Base-by-base conservation (phyloP, 1,139 yeast species). In the Candida sanyaensis region DNA sequence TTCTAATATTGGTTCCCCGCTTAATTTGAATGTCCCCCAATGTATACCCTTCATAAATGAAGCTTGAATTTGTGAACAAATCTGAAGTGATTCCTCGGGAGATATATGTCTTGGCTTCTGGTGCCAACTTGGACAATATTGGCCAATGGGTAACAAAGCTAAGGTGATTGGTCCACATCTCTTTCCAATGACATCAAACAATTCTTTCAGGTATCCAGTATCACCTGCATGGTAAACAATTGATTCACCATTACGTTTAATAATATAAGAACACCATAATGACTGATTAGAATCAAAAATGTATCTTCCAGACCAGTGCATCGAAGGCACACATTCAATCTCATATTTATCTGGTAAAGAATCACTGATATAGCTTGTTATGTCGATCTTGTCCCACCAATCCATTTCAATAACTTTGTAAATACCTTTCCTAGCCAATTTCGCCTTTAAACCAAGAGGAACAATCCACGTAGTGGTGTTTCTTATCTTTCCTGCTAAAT, bases 301-400 rank as follows among this genome's bases (percentile, higher is more conserved):
- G 42, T 80, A 79, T 39, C 97, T 68, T 0, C 97, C 98, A 1
- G 96, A 88, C 98, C 98, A 92, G 66, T 92, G 98, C 97, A 92
- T 92, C 0, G 97, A 90, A 0, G 98, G 98, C 0, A 95, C 80
- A 65, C 97, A 89, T 1, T 89, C 91, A 30, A 92, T 72, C 55
- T 88, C 92, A 71, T 87, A 90, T 23, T 77, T 71, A 49, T 81
- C 85, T 1, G 71, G 67, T 6, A 73, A 61, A 13, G 56, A 57
- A 41, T 65, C 59, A n/a, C 59, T 56, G 43, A 69, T 62, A 51
- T 58, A 67, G 7, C 64, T 60, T 13, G 68, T 69, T 42, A 86
- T 60, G 6, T 78, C 71, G 3, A 79, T 63, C 13, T 78, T 72
- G 47, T 91, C 92, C 98, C 98, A 92, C 98, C 98, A 92, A 56